A percentile compares a stretch with the other conserved stretches of the same genome.
phyloP scores from a whole-genome alignment of 2,329 filamentous ascomycete genomes.

The Sarocladiaceae sp. region DNA sequence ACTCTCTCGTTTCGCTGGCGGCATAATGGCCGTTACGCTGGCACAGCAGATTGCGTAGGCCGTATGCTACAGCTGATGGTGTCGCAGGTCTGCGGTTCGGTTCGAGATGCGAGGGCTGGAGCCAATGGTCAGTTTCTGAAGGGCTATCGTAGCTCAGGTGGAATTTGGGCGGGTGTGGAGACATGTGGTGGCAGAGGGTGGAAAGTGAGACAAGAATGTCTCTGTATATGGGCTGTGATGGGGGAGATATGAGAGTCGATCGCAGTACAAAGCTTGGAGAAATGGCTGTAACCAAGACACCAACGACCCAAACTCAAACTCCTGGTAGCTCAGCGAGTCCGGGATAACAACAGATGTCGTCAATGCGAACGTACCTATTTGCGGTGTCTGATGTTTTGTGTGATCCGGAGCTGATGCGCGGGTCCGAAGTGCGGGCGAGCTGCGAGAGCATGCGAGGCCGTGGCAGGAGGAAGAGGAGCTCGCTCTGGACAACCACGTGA shows the following conservation, averaged over 20 bases:
- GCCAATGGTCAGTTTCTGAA: neutral
- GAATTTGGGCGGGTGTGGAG: neutral
- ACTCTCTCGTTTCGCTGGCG: slow-evolving; percentile 35
- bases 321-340: too few relatives aligned
- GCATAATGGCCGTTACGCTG: slow-evolving; percentile 24
- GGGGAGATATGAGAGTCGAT: neutral
- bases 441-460: slow-evolving; percentile 13
- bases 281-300: neutral
- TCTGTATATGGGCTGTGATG: neutral
- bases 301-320: neutral
- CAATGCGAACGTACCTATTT: neutral
- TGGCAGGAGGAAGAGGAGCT: neutral
- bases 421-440: slow-evolving; percentile 1
- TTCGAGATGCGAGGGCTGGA: neutral
- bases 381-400: neutral
- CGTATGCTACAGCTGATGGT: slow-evolving; percentile 17
- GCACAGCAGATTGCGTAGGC: slow-evolving; percentile 6
- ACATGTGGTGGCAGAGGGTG: neutral
- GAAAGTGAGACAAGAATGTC: slow-evolving; percentile 1
- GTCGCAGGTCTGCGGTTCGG: slow-evolving; percentile 16
- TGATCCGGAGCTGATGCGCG: neutral
- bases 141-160: neutral
- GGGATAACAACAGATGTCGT: neutral
- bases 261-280: neutral
- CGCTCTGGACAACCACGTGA: slow-evolving; percentile 7